phyloP scores from a whole-genome alignment of 768 basidiomycete species.

The Glaciozyma martinii region DNA sequence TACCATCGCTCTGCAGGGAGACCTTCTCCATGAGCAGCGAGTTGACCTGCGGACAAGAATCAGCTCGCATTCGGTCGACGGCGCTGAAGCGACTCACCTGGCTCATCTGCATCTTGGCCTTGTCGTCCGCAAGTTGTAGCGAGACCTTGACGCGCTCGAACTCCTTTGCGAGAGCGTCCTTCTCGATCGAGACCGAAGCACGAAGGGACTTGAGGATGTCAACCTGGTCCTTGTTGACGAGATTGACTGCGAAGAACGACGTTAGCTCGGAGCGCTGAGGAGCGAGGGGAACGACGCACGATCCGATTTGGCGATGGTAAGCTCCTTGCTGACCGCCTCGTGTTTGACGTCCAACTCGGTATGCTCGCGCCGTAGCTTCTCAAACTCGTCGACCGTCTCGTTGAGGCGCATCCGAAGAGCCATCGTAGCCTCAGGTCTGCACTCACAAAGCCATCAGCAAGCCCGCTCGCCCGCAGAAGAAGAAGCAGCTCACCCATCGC shows the following conservation, averaged over 20 bases:
- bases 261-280: neutral
- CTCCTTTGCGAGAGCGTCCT: constrained; percentile 62
- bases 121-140: constrained; percentile 64
- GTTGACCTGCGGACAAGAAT: constrained; percentile 53
- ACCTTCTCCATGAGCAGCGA: constrained; percentile 82
- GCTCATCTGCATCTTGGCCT: constrained; percentile 82
- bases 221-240: constrained; percentile 87
- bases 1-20: constrained; percentile 78
- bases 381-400: constrained; percentile 75
- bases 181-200: constrained; percentile 82
- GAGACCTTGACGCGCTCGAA: constrained; percentile 56
- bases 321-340: constrained; percentile 55
- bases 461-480: neutral
- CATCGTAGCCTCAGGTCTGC: constrained; percentile 73
- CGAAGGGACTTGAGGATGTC: constrained; percentile 78
- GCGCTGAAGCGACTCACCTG: constrained; percentile 27
- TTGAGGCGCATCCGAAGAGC: constrained; percentile 79
- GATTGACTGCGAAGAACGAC: constrained; percentile 52
- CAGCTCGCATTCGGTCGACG: constrained; percentile 6
- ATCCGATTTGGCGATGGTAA: constrained; percentile 77
- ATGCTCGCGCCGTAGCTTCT: constrained; percentile 58
- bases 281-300: constrained; percentile 43
- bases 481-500: constrained; percentile 57
- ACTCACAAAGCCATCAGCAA: neutral
- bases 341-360: constrained; percentile 62